Evolutionary conservation across 2,329 filamentous ascomycete genomes (phyloP), one percentile per base, ranked within the genome.

Genomic region (Gaeumannomyces sp.): DNA sequence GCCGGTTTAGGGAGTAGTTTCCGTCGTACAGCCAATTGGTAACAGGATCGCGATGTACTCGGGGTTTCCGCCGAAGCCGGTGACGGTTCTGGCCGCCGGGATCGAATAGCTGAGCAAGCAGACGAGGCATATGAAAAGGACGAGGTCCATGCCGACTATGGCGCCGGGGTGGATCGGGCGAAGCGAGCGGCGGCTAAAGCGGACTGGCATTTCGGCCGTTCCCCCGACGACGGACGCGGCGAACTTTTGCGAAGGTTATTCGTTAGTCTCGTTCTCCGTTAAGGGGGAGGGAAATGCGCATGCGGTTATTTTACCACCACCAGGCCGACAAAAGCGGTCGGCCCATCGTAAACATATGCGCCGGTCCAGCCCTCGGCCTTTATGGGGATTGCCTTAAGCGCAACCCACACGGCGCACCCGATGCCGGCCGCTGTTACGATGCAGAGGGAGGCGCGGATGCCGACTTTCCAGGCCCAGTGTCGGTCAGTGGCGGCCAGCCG

Each of bases 111-210:
- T 61, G 25, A 62, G 8, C 0, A 63, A 45, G 38, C 66, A 4
- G 59, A 67, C 62, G 13, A 70, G 50, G 11, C 25, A 27, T 2
- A 69, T 65, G 65, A 67, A 68, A 29, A 69, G 64, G 16, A 68
- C n/a, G 19, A 69, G 61, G 60, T 70, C 69, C 6, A 67, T 1
- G 45, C 59, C 67, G n/a, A 70, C 65, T 4, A 61, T 61, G 19
- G 68, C 16, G 28, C 67, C 68, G 10, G 68, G 68, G 57, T 68
- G 68, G 8, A 64, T 35, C 1, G 66, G 64, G 4, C 65, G 67
- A 1, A 50, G 60, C 4, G 66, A 62, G 16, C 64, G n/a, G 33
- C 5, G 65, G 60, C 3, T 60, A 65, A 8, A 45, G 29, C 25
- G 66, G 59, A 28, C 63, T 4, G 66, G 27, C 4, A 69, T 28